Percentiles rank a stretch among this genome's conserved stretches.
Evolutionary conservation across 495 filamentous ascomycete species (phyloP).

Genomic region (Aspergillus carlsbadensis): DNA sequence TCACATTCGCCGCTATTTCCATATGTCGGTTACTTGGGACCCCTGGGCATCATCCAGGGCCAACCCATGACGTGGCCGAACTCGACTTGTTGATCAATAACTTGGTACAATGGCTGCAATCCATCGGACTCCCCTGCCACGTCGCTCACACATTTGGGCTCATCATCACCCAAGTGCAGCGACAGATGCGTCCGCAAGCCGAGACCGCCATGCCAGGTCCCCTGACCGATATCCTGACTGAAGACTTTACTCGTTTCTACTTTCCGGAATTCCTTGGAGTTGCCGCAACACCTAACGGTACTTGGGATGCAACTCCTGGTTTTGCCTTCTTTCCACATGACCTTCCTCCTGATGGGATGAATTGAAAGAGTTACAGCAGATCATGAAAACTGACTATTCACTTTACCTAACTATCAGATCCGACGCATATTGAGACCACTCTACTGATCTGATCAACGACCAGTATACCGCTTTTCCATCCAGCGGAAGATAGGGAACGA

Average conservation of each 20-base stretch:
- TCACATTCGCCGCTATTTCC: constrained; percentile 45
- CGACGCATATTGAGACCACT: neutral
- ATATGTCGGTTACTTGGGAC: constrained; percentile 38
- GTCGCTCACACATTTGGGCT: constrained; percentile 43
- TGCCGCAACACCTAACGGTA: constrained; percentile 23
- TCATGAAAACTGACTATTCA: neutral
- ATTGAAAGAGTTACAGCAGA: neutral
- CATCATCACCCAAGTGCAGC: constrained; percentile 26
- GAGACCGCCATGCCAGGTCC: neutral
- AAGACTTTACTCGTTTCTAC: constrained; percentile 13
- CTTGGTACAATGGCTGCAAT: constrained; percentile 42
- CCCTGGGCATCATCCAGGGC: constrained; percentile 34
- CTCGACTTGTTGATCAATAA: constrained; percentile 33
- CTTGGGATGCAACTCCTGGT: constrained; percentile 28
- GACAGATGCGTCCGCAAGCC: neutral
- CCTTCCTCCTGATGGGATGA: neutral
- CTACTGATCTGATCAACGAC: neutral
- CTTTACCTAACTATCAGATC: neutral
- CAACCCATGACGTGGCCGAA: constrained; percentile 26
- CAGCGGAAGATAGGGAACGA: constrained; percentile 23
- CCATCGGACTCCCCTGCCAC: constrained; percentile 45
- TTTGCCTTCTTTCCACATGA: constrained; percentile 26
- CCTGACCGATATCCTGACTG: neutral
- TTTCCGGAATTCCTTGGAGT: constrained; percentile 33
- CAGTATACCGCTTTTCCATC: constrained; percentile 22